Conservation (phyloP, 1,139 yeast genomes). For the Suhomyces guaymorum region DNA sequence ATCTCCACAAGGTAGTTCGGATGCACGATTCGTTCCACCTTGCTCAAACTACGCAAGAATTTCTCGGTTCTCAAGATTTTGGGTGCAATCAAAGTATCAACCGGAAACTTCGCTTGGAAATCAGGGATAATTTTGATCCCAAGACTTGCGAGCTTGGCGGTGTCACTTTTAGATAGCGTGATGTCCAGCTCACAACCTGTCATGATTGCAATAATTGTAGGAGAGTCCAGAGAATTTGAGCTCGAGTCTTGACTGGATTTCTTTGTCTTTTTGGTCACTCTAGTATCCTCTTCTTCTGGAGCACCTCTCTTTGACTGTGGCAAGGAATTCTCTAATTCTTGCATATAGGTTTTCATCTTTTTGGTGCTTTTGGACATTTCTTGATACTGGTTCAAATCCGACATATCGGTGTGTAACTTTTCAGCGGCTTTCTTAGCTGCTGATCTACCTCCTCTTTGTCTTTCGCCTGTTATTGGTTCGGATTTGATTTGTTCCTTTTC, state of each 20-base stretch:
- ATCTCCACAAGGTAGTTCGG: conserved; percentile 50
- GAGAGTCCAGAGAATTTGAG: conserved; percentile 7
- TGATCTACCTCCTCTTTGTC: conserved; percentile 33
- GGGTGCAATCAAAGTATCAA: conserved; percentile 70
- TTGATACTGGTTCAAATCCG: conserved; percentile 62
- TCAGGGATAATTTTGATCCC: conserved; percentile 46
- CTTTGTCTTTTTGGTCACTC: conserved; percentile 5
- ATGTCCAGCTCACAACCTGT: conserved; percentile 64
- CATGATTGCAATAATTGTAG: conserved; percentile 46
- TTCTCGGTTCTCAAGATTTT: conserved; percentile 81
- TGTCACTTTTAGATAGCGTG: conserved; percentile 36
- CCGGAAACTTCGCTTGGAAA: conserved; percentile 23
- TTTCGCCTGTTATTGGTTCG: no score
- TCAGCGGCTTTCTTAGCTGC: conserved; percentile 69
- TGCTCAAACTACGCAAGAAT: conserved; percentile 54
- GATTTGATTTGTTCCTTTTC: no score
- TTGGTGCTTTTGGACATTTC: conserved; percentile 42
- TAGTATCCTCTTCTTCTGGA: conserved; percentile 3
- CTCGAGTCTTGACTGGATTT: conserved; percentile 4
- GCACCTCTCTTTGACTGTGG: conserved; percentile 8
- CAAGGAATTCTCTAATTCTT: conserved; percentile 26
- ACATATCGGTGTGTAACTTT: conserved; percentile 68
- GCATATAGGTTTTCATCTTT: conserved; percentile 43
- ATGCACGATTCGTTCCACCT: conserved; percentile 43
- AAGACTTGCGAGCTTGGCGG: conserved; percentile 27